Conservation (phyloP, 2,329 filamentous ascomycete species). For the Tolypocladium nubicola region DNA sequence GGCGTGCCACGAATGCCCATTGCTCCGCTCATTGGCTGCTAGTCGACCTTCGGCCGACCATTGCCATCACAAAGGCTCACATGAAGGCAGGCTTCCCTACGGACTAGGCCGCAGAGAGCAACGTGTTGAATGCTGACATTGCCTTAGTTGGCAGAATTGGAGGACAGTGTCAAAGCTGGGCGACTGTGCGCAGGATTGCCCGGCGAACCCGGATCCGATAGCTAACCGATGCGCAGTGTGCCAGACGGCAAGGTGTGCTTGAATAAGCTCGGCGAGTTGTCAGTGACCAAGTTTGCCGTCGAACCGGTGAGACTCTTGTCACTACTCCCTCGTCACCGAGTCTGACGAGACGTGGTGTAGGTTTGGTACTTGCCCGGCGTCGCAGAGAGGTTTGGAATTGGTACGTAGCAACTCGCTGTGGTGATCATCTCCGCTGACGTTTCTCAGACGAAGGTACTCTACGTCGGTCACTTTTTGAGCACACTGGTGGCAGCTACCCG, state of each 20-base stretch:
- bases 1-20: neutral
- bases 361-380: constrained; percentile 80
- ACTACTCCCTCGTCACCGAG: neutral
- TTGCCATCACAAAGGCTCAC: constrained; percentile 83
- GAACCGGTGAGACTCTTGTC: constrained; percentile 58
- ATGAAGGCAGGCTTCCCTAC: constrained; percentile 52
- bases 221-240: constrained; percentile 23
- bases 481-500: constrained; percentile 91
- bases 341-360: constrained; percentile 14
- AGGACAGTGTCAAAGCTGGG: constrained; percentile 73
- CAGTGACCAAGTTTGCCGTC: constrained; percentile 92
- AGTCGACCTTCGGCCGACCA: constrained; percentile 82
- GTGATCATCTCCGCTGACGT: constrained; percentile 12
- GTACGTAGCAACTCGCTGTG: constrained; percentile 27
- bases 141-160: constrained; percentile 69
- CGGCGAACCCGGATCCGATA: neutral
- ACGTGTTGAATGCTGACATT: neutral
- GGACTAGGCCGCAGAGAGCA: neutral
- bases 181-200: constrained; percentile 43
- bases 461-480: constrained; percentile 81
- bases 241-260: constrained; percentile 84
- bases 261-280: constrained; percentile 75
- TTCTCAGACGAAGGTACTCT: constrained; percentile 68
- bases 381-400: constrained; percentile 85
- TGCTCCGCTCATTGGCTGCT: constrained; percentile 3